Evolutionary conservation across 257 asterid species (phyloP), one percentile per base, ranked within the genome.

Genomic region (Petrea volubilis): DNA sequence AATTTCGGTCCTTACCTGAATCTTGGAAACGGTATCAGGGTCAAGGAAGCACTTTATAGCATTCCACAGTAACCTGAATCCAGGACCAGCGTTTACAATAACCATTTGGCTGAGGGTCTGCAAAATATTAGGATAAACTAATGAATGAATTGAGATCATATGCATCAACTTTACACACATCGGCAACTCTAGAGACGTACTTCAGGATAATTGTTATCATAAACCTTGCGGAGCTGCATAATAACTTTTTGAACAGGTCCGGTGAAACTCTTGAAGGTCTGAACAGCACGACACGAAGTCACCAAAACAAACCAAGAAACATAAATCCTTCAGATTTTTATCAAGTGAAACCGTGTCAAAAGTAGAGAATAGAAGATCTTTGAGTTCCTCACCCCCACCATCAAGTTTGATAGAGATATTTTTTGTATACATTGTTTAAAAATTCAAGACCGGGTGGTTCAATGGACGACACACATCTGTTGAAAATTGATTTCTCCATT

Each of bases 21-120:
- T 78, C 84, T 88, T 88, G 72, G 88, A 70, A 38, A 80, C 79
- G 7, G 85, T 83, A 20, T 64, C 75, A 17, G 83, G 82, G 77
- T 84, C 89, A 6, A 88, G 88, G 77, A 88, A 88, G 40, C 85
- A 78, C 82, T 80, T 88, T 25, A 88, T 40, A n/a, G 81, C 71
- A 58, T 76, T 82, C 91, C 95, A 88, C 12, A 88, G 78, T 40
- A 85, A 56, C 77, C 74, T 78, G 70, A 88, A 88, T 7, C 87
- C 85, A 3, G 88, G 84, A 36, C 91, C 85, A 43, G 95, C 85
- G 50, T 88, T 88, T 62, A 88, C 46, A 64, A 88, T 80, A 33
- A 85, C 65, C 88, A 88, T 82, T 72, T 67, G 78, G 28, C 79
- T 60, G 3, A 82, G 79, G 46, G 83, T 84, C 95, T 88, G 87